Base-by-base conservation (phyloP, 2,329 filamentous ascomycete genomes). In the Rhexocercosporidium sp. region DNA sequence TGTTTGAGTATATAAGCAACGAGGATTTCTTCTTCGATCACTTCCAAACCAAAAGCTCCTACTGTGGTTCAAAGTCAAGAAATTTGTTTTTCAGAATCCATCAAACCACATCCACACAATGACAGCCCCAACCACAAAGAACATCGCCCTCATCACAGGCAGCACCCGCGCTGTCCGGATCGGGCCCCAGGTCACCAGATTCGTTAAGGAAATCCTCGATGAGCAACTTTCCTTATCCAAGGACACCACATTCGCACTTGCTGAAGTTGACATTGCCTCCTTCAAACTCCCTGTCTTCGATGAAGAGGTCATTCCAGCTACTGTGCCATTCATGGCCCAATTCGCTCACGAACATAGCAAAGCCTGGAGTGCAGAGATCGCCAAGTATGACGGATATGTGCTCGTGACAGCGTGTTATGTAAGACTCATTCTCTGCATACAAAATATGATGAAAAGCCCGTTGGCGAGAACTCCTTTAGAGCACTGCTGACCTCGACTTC, bases 331-430 rank as follows among this genome's bases (percentile, higher is more conserved):
- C 0, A 66, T 74, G 5, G 76, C 72, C 8, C 72, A 78, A 31
- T 84, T 82, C 72, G 70, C 75, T 6, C 72, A 81, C 49, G 77
- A 79, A n/a, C 78, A 83, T 74, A 80, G 80, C 39, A 78, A 76
- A n/a, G 75, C 73, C 0, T 86, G 85, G 84, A 81, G 78, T 37
- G 73, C 72, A 4, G 79, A 79, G 67, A 82, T 86, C 46, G 69
- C 74, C n/a, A 75, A 75, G 29, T 79, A 83, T 75, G 80, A 83
- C 59, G 83, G 74, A 18, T 85, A 84, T 74, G 74, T 87, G 39
- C 77, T 86, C 57, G 80, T 86, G 51, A 79, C 82, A n/a, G 81
- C 83, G 1, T 82, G 86, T 75, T 89, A 54, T 34, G 51, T 54
- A 54, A 20, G 51, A 7, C 18, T 20, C 41, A 20, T 18, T 18